phyloP scores from a whole-genome alignment of 2,329 filamentous ascomycete genomes.

The Biscogniauxia marginata region DNA sequence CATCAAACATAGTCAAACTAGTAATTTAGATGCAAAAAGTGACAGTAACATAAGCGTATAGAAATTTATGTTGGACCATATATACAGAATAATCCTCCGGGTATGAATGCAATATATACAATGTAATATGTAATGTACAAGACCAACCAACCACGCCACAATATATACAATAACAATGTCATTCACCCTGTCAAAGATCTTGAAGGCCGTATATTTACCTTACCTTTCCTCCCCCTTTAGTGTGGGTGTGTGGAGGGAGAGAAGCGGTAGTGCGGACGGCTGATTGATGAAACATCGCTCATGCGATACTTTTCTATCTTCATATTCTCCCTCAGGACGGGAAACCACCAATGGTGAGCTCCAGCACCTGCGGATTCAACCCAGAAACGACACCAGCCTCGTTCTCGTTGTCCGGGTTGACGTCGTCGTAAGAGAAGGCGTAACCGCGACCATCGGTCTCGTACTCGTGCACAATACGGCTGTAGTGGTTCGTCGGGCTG shows the following conservation, averaged over 20 bases:
- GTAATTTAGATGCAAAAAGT: too few species aligned
- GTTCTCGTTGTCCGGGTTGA: slow-evolving; percentile 57
- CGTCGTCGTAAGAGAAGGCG: slow-evolving; percentile 68
- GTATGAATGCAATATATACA: not conserved
- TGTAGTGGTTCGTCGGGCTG: slow-evolving; percentile 54
- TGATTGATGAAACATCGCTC: not conserved
- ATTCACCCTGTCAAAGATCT: not conserved
- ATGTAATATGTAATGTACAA: not conserved
- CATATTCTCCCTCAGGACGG: slow-evolving; percentile 29
- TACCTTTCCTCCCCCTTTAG: not conserved
- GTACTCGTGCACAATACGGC: slow-evolving; percentile 57
- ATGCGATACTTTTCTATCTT: not conserved
- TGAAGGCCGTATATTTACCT: not conserved
- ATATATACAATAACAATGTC: not conserved
- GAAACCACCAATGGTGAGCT: slow-evolving; percentile 45
- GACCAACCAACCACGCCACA: too few species aligned
- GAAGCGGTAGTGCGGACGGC: too few species aligned
- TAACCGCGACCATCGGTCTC: slow-evolving; percentile 62
- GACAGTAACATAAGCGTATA: not conserved
- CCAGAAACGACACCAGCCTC: slow-evolving; percentile 52
- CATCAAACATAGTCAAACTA: too few species aligned
- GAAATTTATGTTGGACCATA: not conserved
- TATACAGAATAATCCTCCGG: not conserved
- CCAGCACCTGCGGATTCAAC: slow-evolving; percentile 43
- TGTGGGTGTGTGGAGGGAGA: not conserved